Evolutionary conservation across 768 basidiomycete genomes (phyloP).

Genomic region (Termitomyces sp.): DNA sequence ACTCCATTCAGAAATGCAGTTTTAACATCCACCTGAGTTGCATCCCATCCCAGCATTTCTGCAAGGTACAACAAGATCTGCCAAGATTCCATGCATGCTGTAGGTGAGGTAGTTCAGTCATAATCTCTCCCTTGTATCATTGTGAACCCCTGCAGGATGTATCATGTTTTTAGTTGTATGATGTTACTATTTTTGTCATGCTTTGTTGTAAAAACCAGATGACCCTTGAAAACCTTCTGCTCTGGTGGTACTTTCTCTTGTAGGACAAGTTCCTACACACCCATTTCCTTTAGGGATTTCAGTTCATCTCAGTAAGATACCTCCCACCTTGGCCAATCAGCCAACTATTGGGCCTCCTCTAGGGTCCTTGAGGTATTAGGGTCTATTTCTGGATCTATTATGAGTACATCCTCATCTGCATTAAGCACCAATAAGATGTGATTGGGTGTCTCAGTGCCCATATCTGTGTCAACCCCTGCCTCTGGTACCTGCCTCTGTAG

Average conservation of each 20-base stretch:
- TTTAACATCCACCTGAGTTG: no score
- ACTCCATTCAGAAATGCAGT: no score
- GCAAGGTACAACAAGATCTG: no score
- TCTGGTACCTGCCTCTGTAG: not conserved
- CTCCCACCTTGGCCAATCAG: no score
- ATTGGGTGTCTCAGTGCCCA: not conserved
- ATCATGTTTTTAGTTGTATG: not conserved
- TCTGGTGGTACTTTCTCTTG: not conserved
- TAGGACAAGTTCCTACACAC: not conserved
- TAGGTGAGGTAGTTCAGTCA: not conserved
- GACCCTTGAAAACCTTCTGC: no score
- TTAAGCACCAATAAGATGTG: not conserved
- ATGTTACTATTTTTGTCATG: not conserved
- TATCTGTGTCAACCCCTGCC: not conserved
- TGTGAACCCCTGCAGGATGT: not conserved
- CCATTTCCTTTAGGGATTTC: no score
- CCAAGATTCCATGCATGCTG: no score
- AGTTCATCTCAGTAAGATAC: no score
- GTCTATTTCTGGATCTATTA: not conserved
- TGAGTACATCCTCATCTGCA: not conserved
- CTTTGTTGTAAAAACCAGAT: no score
- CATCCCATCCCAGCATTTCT: no score
- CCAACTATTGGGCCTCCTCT: not conserved
- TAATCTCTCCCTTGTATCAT: not conserved
- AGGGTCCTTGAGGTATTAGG: not conserved